Base-by-base conservation (phyloP, 495 filamentous ascomycete genomes). In the Hypoxylon fragiforme region DNA sequence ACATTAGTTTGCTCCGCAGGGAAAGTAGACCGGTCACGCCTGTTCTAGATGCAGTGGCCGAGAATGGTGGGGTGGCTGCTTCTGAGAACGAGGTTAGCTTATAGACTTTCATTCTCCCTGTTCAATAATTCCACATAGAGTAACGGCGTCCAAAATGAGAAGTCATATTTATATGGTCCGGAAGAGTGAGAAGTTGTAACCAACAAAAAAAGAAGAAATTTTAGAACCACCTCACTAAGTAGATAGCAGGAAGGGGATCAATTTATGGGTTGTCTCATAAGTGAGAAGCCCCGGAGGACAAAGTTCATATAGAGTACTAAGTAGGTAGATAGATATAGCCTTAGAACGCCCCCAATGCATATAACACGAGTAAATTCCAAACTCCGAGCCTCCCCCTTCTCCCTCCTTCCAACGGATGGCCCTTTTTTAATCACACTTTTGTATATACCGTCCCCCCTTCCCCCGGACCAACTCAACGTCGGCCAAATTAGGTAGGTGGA, bases 1-100 rank as follows among this genome's bases (percentile, higher is more conserved):
- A 92, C 61, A 87, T 96, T 31, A 88, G 90, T 13, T 86, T 95
- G 50, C 86, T 90, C 34, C 62, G 49, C 14, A 51, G 54, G 31
- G 70, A 73, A 41, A 75, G 72, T 39, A 54, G 73, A 43, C 70
- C 75, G 13, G 69, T 57, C 2, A 75, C 71, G 44, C 76, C 75
- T 9, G 64, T 65, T 16, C 44, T 60, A 7, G 70, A 71, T n/a
- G 44, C 52, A 13, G 37, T 57, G 26, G 28, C 48, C 35, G 64
- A 69, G 39, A 64, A 56, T 39, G 53, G 55, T 16, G 64, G 64
- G 12, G 31, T 59, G 28, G 60, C 61, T 26, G 61, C 50, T 16
- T 65, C 71, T 42, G 63, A 69, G 51, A 62, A 47, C 19, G 62
- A 57, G 11, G 54, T 42, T 5, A 48, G 35, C 16, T 48, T 52